Conservation (phyloP, 176 grass and related monocot genomes). For the bread wheat (Triticum aestivum) region IWGSC_CS_RefSeq_v2.1 NC_057810.1:701585567-701586066, state of each 20-base stretch:
- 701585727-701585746: too few relatives aligned
- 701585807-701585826: not conserved
- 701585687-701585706: too few relatives aligned
- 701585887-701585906: not conserved
- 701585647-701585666: too few relatives aligned
- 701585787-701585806: too few relatives aligned
- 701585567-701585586: too few relatives aligned
- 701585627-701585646: too few relatives aligned
- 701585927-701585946: not conserved
- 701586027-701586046: conserved; percentile 59
- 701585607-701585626: too few relatives aligned
- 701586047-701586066: conserved; percentile 35
- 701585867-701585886: not conserved
- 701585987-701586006: conserved; percentile 85
- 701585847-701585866: not conserved
- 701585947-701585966: conserved; percentile 45
- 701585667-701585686: too few relatives aligned
- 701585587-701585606: too few relatives aligned
- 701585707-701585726: too few relatives aligned
- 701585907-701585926: conserved; percentile 1
- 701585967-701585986: conserved; percentile 52
- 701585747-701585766: too few relatives aligned
- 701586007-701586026: conserved; percentile 62
- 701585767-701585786: too few relatives aligned
- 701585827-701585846: not conserved